phyloP scores from a whole-genome alignment of 2,329 filamentous ascomycete species.

The Trichoderma aggressivum region DNA sequence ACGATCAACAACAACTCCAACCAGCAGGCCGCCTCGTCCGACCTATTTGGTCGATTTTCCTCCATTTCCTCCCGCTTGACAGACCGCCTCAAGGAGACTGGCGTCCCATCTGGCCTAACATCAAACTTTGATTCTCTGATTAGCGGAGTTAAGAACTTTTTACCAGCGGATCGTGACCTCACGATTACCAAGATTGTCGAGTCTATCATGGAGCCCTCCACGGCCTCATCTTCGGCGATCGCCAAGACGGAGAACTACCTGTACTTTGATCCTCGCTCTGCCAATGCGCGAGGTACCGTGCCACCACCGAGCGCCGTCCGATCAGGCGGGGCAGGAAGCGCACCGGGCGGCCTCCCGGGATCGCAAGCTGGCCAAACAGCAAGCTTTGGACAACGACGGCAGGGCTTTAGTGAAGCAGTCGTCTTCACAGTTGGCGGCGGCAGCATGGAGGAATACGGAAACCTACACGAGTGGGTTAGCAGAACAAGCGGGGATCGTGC shows the following conservation, averaged over 20 bases:
- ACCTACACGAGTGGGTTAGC: conserved; percentile 92
- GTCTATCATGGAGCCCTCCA: conserved; percentile 92
- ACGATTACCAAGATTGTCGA: conserved; percentile 98
- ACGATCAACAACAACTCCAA: conserved; percentile 75
- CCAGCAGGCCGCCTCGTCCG: conserved; percentile 59
- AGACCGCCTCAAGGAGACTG: conserved; percentile 87
- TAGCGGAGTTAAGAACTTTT: conserved; percentile 94
- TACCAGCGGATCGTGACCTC: conserved; percentile 92
- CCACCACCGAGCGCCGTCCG: conserved; percentile 68
- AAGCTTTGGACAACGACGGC: conserved; percentile 84
- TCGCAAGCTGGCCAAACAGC: conserved; percentile 65
- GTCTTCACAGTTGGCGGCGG: conserved; percentile 96
- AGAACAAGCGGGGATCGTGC: conserved; percentile 62
- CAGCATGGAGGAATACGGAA: conserved; percentile 98
- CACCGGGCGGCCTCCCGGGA: conserved; percentile 50
- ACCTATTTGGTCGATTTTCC: conserved; percentile 90
- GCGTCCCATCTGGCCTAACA: conserved; percentile 64
- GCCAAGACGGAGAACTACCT: conserved; percentile 95
- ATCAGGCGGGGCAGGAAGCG: conserved; percentile 38
- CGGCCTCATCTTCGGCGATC: conserved; percentile 86
- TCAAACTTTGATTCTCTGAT: conserved; percentile 92
- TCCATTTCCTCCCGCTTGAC: conserved; percentile 89
- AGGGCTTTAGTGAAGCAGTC: conserved; percentile 85
- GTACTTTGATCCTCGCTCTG: conserved; percentile 93
- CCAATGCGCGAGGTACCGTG: conserved; percentile 88